Conservation (phyloP, 2,329 filamentous ascomycete genomes). For the Aspergillus puulaauensis region DNA sequence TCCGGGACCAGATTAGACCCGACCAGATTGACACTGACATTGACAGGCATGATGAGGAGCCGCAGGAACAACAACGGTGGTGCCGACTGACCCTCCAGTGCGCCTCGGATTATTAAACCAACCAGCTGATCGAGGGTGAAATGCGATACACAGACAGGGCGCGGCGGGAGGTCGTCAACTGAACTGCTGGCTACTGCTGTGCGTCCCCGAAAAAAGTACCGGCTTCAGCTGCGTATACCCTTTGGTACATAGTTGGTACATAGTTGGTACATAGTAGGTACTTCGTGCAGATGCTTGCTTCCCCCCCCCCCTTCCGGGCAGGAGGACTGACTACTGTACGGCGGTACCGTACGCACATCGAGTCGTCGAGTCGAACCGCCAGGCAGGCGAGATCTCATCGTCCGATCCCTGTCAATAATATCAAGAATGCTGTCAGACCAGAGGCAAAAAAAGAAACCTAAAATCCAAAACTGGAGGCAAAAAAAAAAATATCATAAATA, state of each 20-base stretch:
- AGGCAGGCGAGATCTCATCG: not conserved
- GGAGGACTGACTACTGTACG: not conserved
- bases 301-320: not conserved
- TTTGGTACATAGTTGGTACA: too few species aligned
- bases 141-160: too few species aligned
- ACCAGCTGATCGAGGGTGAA: not conserved
- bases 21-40: not conserved
- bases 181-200: not conserved
- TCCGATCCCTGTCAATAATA: slow-evolving; percentile 3
- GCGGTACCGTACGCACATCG: too few species aligned
- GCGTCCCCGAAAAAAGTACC: not conserved
- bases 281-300: too few species aligned
- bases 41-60: slow-evolving; percentile 6
- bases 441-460: not conserved
- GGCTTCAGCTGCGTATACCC: not conserved
- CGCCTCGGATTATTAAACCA: not conserved
- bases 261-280: too few species aligned
- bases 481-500: not conserved
- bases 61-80: slow-evolving; percentile 7
- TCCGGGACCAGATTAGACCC: not conserved
- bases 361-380: not conserved
- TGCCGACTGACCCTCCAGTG: too few species aligned
- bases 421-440: slow-evolving; percentile 1
- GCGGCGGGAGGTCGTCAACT: not conserved
- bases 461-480: not conserved